Percentiles rank a stretch among this genome's conserved stretches.
phyloP scores from a whole-genome alignment of 495 filamentous ascomycete species.

The Pyrenula massariospora region DNA sequence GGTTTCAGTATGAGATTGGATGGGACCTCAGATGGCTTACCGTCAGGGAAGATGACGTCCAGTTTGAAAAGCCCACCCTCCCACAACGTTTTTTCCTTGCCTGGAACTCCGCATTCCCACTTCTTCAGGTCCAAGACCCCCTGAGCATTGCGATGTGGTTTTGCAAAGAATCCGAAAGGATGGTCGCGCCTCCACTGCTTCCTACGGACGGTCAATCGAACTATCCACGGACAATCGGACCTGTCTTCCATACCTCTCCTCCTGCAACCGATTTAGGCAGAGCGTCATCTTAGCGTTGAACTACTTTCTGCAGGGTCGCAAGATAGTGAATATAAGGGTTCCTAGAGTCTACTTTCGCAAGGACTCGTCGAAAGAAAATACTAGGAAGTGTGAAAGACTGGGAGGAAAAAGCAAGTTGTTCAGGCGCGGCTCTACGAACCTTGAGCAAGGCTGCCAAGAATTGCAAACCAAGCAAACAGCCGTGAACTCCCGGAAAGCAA shows the following conservation, averaged over 20 bases:
- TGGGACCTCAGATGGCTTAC: slow-evolving; percentile 38
- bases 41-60: slow-evolving; percentile 85
- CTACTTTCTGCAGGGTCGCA: no score
- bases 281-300: slow-evolving; percentile 54
- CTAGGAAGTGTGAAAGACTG: no score
- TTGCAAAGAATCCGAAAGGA: slow-evolving; percentile 94
- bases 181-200: slow-evolving; percentile 97
- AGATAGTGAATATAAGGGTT: no score
- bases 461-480: not conserved
- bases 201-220: slow-evolving; percentile 27
- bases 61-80: slow-evolving; percentile 93
- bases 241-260: slow-evolving; percentile 60
- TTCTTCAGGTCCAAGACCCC: slow-evolving; percentile 84
- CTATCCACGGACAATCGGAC: slow-evolving; percentile 8
- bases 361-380: no score
- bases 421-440: no score
- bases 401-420: no score
- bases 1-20: slow-evolving; percentile 10
- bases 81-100: slow-evolving; percentile 93
- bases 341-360: no score
- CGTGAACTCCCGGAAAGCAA: no score
- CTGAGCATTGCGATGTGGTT: slow-evolving; percentile 65
- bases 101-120: slow-evolving; percentile 94
- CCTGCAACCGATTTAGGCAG: slow-evolving; percentile 76
- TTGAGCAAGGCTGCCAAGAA: no score